A percentile compares a stretch with the other conserved stretches of the same genome.
Evolutionary conservation across 2,329 filamentous ascomycete species (phyloP).

Genomic region (Monilinia laxa): DNA sequence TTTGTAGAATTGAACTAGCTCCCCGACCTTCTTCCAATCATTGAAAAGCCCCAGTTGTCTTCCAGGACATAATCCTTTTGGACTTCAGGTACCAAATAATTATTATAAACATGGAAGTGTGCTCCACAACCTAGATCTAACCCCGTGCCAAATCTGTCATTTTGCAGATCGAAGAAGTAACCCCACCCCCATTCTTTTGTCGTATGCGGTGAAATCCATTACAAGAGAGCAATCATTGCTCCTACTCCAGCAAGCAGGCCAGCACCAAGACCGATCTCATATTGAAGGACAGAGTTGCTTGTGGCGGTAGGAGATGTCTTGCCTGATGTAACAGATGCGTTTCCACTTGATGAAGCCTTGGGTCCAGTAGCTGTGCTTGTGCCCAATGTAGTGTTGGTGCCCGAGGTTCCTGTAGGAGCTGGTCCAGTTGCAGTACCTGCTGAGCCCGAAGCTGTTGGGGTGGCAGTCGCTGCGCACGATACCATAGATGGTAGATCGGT

Average conservation of each 20-base stretch:
- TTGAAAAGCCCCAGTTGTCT: conserved; percentile 7
- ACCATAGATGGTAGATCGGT: conserved; percentile 34
- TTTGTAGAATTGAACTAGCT: conserved; percentile 1
- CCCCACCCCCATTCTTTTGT: conserved; percentile 1
- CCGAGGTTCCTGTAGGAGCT: conserved; percentile 2
- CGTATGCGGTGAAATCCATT: conserved; percentile 18
- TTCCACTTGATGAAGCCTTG: background rate
- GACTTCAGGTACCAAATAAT: conserved; percentile 2
- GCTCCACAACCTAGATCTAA: conserved; percentile 13
- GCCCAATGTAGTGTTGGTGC: background rate
- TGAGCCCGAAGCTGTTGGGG: conserved; percentile 16
- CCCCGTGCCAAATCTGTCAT: conserved; percentile 4
- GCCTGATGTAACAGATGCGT: conserved; percentile 1
- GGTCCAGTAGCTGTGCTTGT: background rate
- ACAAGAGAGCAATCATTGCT: conserved; percentile 32
- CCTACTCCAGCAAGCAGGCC: conserved; percentile 35
- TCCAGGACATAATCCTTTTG: background rate
- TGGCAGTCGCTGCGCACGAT: conserved; percentile 25
- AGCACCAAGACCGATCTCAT: conserved; percentile 32
- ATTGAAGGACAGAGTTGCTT: conserved; percentile 26
- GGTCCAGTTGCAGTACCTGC: conserved; percentile 9
- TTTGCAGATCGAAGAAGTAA: background rate
- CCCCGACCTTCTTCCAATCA: background rate
- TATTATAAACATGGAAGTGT: background rate
- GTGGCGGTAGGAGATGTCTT: conserved; percentile 28